Base-by-base conservation (phyloP, 305 asterid species). In the Fraxinus paxiana region DNA sequence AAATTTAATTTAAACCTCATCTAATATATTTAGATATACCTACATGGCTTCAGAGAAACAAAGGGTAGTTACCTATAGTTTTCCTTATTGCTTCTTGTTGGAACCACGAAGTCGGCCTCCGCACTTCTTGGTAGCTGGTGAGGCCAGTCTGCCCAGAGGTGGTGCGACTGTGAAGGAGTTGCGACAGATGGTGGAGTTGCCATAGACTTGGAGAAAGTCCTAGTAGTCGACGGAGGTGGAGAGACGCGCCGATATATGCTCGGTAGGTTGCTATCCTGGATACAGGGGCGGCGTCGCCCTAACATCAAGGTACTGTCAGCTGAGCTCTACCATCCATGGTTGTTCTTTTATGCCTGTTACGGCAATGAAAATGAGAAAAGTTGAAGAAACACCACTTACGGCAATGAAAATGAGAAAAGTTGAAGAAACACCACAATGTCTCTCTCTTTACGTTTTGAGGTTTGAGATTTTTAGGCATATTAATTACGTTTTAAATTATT, bases 51-150 rank as follows among this genome's bases (percentile, higher is more conserved):
- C 7, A 34, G 41, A 35, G 37, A 65, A 65, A 26, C 8, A 26
- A 65, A 65, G 7, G 35, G 73, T 12, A 8, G 67, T 54, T 87
- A 90, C 91, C 89, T 17, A 83, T 75, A 75, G 88, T 86, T 82
- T 84, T 89, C 71, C 76, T 77, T 83, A 83, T 82, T 82, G 87
- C 78, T 87, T 88, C 79, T 87, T 87, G 82, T 79, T 81, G n/a
- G 93, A 90, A 72, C 92, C 92, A 51, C 86, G 91, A 6, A 91
- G 91, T 77, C 90, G 84, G 81, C 94, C 94, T 75, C 90, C 82
- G 56, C 85, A 33, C 83, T 85, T 90, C 85, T 85, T 88, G 4
- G 78, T 75, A 17, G 82, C 31, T 69, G 90, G 83, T 2, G 87
- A 83, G 48, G 78, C 78, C 46, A 86, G 69, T 76, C 88, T 90